Base-by-base conservation (phyloP, 2,329 filamentous ascomycete species). In the Fusarium foetens region DNA sequence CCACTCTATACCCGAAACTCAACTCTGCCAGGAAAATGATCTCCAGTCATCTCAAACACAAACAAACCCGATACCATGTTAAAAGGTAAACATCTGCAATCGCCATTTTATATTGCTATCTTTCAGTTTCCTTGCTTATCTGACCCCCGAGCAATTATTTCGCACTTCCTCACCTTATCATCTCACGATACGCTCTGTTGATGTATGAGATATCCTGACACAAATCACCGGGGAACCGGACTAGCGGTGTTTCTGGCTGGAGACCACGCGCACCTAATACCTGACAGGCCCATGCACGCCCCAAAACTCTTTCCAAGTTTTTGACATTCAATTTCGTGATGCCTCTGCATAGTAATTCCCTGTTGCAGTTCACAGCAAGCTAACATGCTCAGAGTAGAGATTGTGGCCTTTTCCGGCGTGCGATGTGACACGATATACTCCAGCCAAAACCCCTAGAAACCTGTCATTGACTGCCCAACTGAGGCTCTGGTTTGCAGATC, bases 401-500 rank as follows among this genome's bases (percentile, higher is more conserved):
- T 27, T 45, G 14, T 39, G 42, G n/a, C 19, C 46, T 25, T 52
- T 25, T 57, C 42, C 17, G 25, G 45, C 35, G 33, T 19, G 42
- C 46, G n/a, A 53, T 52, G 16, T 60, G 52, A 39, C 42, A 57
- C 42, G 45, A 60, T 53, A 31, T 55, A 36, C 27, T 13, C 49
- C 31, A n/a, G 36, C 35, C n/a, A 29, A 23, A 31, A 29, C 43
- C 55, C 25, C 21, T 14, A 48, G 21, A n/a, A 27, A 19, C 49
- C 33, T 42, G 38, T 45, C 58, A 48, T 68, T 63, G 58, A 55
- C 53, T 49, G 53, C 41, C 51, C 29, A 39, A 63, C 55, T 70
- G 64, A 75, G 61, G 67, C 55, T 70, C 70, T 68, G 42, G 46
- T 41, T 63, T 55, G 74, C 57, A 66, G 72, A 76, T 76, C 72